These are phyloP conservation scores for Schrenkiella parvula DNA, from an alignment of 345 rosid species.

Conservation along the genomic window DNA sequence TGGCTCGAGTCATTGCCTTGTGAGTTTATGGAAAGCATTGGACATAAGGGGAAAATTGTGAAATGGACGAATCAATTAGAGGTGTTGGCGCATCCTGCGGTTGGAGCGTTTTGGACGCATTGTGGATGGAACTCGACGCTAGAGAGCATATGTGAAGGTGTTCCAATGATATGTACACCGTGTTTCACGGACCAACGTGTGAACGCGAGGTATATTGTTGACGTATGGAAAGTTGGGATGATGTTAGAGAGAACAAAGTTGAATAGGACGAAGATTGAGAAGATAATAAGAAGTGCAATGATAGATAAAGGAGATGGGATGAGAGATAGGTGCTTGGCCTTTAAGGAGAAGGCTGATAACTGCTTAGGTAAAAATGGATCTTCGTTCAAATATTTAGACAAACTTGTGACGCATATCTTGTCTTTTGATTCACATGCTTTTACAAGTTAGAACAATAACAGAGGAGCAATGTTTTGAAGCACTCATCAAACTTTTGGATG, in stretches of 20 bases:
- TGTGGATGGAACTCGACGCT: slow-evolving; percentile 68
- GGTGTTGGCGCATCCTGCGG: slow-evolving; percentile 50
- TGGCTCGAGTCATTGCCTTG: slow-evolving; percentile 42
- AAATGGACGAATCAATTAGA: slow-evolving; percentile 69
- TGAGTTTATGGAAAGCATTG: slow-evolving; percentile 41
- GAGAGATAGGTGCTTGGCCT: slow-evolving; percentile 28
- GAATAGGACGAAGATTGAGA: slow-evolving; percentile 40
- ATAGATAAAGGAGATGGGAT: slow-evolving; percentile 37
- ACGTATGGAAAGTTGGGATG: slow-evolving; percentile 58
- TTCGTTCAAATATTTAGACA: slow-evolving; percentile 36
- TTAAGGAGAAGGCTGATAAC: slow-evolving; percentile 37
- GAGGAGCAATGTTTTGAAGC: not conserved
- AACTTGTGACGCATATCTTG: slow-evolving; percentile 30
- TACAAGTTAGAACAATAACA: not conserved
- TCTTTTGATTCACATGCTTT: slow-evolving; percentile 23
- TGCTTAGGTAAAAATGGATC: slow-evolving; percentile 43
- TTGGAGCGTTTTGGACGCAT: slow-evolving; percentile 65
- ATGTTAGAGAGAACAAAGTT: slow-evolving; percentile 32
- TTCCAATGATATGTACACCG: slow-evolving; percentile 77
- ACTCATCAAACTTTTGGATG: not conserved
- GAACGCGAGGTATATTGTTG: slow-evolving; percentile 45
- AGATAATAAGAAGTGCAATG: slow-evolving; percentile 33
- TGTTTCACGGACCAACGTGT: slow-evolving; percentile 56
- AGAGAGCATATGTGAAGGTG: slow-evolving; percentile 61
- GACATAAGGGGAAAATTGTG: slow-evolving; percentile 45